These are phyloP conservation scores for Xerocomus potaroensis DNA, from an alignment of 768 basidiomycete species.

Conservation along the genomic window DNA sequence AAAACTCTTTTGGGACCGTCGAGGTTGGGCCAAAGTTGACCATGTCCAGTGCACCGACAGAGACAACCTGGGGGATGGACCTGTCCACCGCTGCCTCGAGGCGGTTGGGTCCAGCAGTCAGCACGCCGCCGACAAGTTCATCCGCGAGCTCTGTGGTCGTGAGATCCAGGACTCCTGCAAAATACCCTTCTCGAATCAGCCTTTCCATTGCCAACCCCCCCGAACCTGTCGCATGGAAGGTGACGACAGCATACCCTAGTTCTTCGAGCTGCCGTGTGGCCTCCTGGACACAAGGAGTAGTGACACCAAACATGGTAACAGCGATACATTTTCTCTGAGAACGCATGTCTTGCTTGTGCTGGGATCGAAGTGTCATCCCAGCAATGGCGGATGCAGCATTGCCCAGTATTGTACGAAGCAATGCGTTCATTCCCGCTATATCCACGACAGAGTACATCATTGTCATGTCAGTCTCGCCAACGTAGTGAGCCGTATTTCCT, in stretches of 20 bases:
- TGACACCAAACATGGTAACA: conserved; percentile 29
- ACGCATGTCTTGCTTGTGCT: not conserved
- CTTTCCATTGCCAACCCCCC: conserved; percentile 31
- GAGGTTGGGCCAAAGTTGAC: conserved; percentile 31
- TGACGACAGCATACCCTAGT: conserved; percentile 22
- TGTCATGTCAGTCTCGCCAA: conserved; percentile 30
- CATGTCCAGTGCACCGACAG: conserved; percentile 31
- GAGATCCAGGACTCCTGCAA: conserved; percentile 27
- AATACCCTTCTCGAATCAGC: conserved; percentile 21
- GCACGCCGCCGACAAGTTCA: conserved; percentile 28
- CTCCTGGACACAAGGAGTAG: conserved; percentile 17
- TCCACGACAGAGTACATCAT: conserved; percentile 33
- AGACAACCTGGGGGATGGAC: conserved; percentile 28
- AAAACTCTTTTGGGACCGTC: conserved; percentile 22
- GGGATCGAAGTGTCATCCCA: conserved; percentile 20
- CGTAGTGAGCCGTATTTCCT: conserved; percentile 23
- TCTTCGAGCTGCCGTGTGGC: conserved; percentile 21
- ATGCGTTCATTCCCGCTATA: conserved; percentile 25
- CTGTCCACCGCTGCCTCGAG: conserved; percentile 23
- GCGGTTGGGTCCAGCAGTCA: conserved; percentile 25
- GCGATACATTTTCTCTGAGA: conserved; percentile 9
- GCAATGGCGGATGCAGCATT: conserved; percentile 29
- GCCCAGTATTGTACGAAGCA: conserved; percentile 18
- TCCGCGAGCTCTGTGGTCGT: conserved; percentile 34
- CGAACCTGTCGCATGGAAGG: conserved; percentile 27